Conservation (phyloP, 169 alveolate genomes). For the Cryptosporidium andersoni region DNA sequence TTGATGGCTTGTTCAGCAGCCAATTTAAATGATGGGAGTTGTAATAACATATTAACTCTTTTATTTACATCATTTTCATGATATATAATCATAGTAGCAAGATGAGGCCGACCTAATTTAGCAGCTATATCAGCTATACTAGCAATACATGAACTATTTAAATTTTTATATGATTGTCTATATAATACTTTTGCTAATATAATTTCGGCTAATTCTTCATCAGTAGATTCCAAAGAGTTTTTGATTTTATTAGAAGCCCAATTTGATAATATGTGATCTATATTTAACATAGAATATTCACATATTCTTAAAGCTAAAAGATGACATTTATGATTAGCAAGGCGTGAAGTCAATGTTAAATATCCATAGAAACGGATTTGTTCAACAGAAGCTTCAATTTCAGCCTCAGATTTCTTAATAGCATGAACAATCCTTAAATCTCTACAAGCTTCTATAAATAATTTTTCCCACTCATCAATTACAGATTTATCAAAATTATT, state of each 20-base stretch:
- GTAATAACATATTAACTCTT: conserved; percentile 75
- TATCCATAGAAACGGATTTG: conserved; percentile 46
- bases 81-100: conserved; percentile 75
- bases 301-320: conserved; percentile 80
- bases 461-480: conserved; percentile 21
- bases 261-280: conserved; percentile 73
- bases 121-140: conserved; percentile 76
- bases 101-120: conserved; percentile 74
- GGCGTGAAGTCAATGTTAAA: conserved; percentile 24
- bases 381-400: conserved; percentile 40
- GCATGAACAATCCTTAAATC: conserved; percentile 60
- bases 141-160: conserved; percentile 29
- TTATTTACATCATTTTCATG: conserved; percentile 75
- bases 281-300: conserved; percentile 77
- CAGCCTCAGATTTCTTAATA: conserved; percentile 33
- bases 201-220: conserved; percentile 74
- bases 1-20: conserved; percentile 77
- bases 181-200: conserved; percentile 21
- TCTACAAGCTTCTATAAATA: conserved; percentile 50
- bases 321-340: conserved; percentile 71
- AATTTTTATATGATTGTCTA: background rate
- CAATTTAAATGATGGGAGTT: conserved; percentile 74
- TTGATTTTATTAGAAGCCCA: conserved; percentile 80
- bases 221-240: conserved; percentile 76
- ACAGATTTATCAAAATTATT: background rate